Evolutionary conservation across 2,329 filamentous ascomycete genomes (phyloP).

Genomic region (Fusarium sp.): DNA sequence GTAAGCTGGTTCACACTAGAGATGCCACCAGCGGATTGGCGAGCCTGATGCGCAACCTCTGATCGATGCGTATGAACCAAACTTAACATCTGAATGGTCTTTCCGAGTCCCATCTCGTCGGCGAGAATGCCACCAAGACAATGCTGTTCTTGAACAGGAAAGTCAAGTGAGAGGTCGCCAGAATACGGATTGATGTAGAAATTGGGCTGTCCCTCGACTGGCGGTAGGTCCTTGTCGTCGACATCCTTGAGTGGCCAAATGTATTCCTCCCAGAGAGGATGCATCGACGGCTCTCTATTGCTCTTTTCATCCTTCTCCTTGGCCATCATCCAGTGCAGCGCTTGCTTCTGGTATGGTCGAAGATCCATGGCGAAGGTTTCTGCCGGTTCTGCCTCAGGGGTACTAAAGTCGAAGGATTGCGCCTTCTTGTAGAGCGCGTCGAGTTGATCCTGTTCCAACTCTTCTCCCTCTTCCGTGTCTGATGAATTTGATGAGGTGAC

Average conservation of each 20-base stretch:
- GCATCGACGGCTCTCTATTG: slow-evolving; percentile 83
- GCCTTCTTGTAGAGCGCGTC: slow-evolving; percentile 95
- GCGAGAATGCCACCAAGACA: slow-evolving; percentile 93
- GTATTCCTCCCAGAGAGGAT: slow-evolving; percentile 98
- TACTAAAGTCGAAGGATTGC: slow-evolving; percentile 95
- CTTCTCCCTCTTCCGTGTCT: slow-evolving; percentile 84
- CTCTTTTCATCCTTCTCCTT: slow-evolving; percentile 87
- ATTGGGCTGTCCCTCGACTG: slow-evolving; percentile 71
- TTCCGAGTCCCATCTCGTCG: slow-evolving; percentile 97
- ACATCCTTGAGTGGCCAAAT: slow-evolving; percentile 87
- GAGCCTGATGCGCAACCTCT: slow-evolving; percentile 56
- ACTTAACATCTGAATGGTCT: slow-evolving; percentile 98
- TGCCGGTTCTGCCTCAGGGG: slow-evolving; percentile 85
- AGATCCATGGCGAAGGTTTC: slow-evolving; percentile 84
- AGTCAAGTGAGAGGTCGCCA: slow-evolving; percentile 90
- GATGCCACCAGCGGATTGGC: slow-evolving; percentile 42
- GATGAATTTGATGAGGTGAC: slow-evolving; percentile 66
- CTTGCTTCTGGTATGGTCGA: slow-evolving; percentile 94
- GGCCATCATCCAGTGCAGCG: slow-evolving; percentile 93
- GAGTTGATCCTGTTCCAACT: slow-evolving; percentile 94
- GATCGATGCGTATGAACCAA: slow-evolving; percentile 86
- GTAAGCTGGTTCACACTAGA: slow-evolving; percentile 69
- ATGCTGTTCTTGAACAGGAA: slow-evolving; percentile 93
- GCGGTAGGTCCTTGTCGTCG: slow-evolving; percentile 79
- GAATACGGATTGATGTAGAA: slow-evolving; percentile 99